These are phyloP conservation scores for Yarrowia deformans DNA, from an alignment of 805 yeast genomes.

Conservation along the genomic window DNA sequence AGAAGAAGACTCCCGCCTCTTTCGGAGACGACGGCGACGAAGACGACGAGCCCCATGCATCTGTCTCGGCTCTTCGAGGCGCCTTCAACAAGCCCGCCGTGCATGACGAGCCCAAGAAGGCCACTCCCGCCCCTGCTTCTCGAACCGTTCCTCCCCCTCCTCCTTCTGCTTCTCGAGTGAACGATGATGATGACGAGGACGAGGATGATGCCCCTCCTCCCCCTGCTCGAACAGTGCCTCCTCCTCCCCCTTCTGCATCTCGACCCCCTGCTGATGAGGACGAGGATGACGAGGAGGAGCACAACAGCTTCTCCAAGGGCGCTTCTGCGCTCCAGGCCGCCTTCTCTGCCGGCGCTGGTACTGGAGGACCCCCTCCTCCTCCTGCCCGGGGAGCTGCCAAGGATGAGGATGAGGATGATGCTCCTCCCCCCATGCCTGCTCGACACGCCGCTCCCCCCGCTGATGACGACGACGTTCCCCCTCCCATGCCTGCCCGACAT, in stretches of 20 bases:
- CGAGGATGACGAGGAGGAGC: conserved; percentile 41
- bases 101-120: conserved; percentile 28
- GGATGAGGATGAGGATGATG: conserved; percentile 44
- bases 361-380: conserved; percentile 41
- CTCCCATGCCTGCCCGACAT: conserved; percentile 40
- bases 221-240: conserved; percentile 41
- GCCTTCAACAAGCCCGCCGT: conserved; percentile 32
- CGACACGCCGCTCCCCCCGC: conserved; percentile 40
- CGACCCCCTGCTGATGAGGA: conserved; percentile 41
- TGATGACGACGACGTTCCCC: conserved; percentile 39
- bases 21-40: conserved; percentile 37
- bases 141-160: conserved; percentile 45
- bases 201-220: conserved; percentile 40
- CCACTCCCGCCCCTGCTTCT: conserved; percentile 39
- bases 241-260: conserved; percentile 47
- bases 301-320: conserved; percentile 39
- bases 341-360: conserved; percentile 42
- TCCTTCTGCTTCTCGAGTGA: conserved; percentile 40
- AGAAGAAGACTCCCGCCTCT: conserved; percentile 44
- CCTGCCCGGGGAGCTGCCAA: conserved; percentile 41
- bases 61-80: conserved; percentile 29
- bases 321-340: conserved; percentile 41
- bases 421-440: conserved; percentile 44
- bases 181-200: conserved; percentile 38
- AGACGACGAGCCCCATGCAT: conserved; percentile 21